Evolutionary conservation across 148 eudicot genomes (phyloP).

Genomic region (Fagopyrum tataricum): DNA sequence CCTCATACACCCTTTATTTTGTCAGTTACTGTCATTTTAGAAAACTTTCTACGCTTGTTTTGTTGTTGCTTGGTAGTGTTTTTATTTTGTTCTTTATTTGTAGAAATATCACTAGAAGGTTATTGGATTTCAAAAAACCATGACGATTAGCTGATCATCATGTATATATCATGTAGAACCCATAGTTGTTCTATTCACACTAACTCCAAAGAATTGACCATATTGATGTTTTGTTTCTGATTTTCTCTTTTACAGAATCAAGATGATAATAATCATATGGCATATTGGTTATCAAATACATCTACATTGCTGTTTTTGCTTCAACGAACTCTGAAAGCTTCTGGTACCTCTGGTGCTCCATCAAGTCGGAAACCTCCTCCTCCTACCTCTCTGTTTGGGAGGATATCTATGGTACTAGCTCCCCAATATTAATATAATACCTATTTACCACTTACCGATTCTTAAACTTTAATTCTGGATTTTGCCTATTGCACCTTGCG

Average conservation of each 20-base stretch:
- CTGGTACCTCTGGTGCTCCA: slow-evolving; percentile 47
- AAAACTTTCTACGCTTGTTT: neutral
- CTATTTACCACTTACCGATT: neutral
- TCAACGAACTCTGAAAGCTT: slow-evolving; percentile 67
- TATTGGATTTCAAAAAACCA: neutral
- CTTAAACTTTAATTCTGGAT: neutral
- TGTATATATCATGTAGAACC: too few species aligned
- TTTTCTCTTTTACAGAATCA: slow-evolving; percentile 50
- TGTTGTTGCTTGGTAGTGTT: neutral
- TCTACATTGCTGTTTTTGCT: slow-evolving; percentile 84
- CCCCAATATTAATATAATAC: neutral
- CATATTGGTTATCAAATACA: slow-evolving; percentile 94
- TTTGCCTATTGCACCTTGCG: neutral
- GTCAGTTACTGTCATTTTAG: neutral
- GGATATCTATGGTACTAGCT: slow-evolving; percentile 86
- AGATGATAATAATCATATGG: slow-evolving; percentile 80
- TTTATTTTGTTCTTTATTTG: neutral
- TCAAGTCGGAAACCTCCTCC: slow-evolving; percentile 66
- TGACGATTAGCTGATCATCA: neutral
- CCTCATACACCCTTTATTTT: neutral
- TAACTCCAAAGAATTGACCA: neutral
- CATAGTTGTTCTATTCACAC: slow-evolving; percentile 2
- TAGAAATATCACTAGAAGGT: neutral
- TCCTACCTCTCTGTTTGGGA: slow-evolving; percentile 91
- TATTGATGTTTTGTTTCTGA: slow-evolving; percentile 1